phyloP scores from a whole-genome alignment of 345 rosid genomes.

The Pistacia vera region DNA sequence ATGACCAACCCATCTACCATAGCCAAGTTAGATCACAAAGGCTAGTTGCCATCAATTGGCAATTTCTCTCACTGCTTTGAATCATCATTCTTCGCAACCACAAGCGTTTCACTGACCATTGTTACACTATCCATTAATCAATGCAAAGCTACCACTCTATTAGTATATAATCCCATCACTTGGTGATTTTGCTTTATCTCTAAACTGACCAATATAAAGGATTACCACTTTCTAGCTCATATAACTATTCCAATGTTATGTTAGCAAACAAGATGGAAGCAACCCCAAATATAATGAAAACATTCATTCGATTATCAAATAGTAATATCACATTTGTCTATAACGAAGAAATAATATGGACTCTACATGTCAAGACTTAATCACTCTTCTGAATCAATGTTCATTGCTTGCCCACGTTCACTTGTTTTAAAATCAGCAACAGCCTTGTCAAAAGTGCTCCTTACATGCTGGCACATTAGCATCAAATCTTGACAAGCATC shows the following conservation, averaged over 20 bases:
- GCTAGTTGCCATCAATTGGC: not conserved
- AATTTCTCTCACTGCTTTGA: not conserved
- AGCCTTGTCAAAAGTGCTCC: constrained; percentile 64
- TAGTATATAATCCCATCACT: not conserved
- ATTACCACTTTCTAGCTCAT: not conserved
- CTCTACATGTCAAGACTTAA: not conserved
- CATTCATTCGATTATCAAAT: not conserved
- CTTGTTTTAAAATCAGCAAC: constrained; percentile 43
- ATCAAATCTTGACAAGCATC: constrained; percentile 84
- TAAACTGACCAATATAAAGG: not conserved
- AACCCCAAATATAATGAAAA: not conserved
- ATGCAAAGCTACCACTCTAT: not conserved
- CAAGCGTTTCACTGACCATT: not conserved
- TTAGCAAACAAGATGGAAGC: not conserved
- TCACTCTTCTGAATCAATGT: constrained; percentile 23
- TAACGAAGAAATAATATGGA: not conserved
- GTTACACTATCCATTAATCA: not conserved
- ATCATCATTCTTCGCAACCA: no score
- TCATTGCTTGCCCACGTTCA: constrained; percentile 19
- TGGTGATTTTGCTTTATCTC: not conserved
- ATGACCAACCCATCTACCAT: not conserved
- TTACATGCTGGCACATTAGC: constrained; percentile 74
- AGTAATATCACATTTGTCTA: not conserved
- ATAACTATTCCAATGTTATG: not conserved
- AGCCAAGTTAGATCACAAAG: not conserved